Percentiles rank a stretch among this genome's conserved stretches.
Evolutionary conservation across 305 asterid genomes (phyloP).

Genomic region (Fraxinus sp.): DNA sequence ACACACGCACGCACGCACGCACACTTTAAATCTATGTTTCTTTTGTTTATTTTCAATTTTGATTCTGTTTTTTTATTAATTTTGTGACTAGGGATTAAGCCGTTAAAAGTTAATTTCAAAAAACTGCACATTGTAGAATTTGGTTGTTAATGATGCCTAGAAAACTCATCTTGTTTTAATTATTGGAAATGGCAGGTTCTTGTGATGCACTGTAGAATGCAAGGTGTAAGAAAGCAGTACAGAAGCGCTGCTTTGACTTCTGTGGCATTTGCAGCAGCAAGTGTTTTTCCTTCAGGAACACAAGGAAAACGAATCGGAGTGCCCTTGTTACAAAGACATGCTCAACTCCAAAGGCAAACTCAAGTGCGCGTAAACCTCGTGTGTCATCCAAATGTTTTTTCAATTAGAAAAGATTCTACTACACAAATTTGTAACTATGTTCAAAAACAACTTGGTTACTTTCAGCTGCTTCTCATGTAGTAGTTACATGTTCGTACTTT

Average conservation of each 20-base stretch:
- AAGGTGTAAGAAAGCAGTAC: conserved; percentile 38
- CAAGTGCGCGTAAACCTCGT: conserved; percentile 34
- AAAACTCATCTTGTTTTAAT: background rate
- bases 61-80: too few species aligned
- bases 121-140: too few species aligned
- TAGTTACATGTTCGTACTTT: background rate
- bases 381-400: background rate
- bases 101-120: too few species aligned
- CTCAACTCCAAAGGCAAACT: conserved; percentile 34
- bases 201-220: conserved; percentile 24
- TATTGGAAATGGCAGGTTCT: conserved; percentile 18
- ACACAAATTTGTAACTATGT: background rate
- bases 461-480: background rate
- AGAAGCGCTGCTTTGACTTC: conserved; percentile 34
- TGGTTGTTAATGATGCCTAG: background rate
- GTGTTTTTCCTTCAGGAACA: conserved; percentile 45
- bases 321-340: conserved; percentile 36
- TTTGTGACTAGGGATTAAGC: too few species aligned
- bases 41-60: too few species aligned
- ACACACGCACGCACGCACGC: background rate
- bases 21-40: too few species aligned
- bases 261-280: conserved; percentile 30
- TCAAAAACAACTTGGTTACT: background rate
- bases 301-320: conserved; percentile 38
- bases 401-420: background rate